phyloP scores from a whole-genome alignment of 2,329 filamentous ascomycete species.

The Pleochaeta shiraiana region DNA sequence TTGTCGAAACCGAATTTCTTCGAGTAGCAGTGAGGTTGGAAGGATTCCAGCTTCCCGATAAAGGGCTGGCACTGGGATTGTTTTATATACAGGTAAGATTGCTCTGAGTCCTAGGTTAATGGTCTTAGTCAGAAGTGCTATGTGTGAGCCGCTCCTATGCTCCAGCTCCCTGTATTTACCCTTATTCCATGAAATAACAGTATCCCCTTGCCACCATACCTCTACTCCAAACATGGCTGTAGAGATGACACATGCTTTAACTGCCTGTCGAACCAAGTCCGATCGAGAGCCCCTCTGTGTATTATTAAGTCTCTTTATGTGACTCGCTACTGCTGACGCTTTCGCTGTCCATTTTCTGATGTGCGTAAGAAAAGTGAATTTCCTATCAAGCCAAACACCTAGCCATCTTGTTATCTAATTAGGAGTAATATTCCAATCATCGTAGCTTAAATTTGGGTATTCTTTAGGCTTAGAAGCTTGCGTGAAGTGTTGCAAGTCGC shows the following conservation, averaged over 20 bases:
- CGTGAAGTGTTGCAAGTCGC: background rate
- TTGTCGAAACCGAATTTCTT: too few relatives aligned
- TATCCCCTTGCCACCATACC: background rate
- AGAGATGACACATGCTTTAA: background rate
- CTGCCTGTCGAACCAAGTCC: background rate
- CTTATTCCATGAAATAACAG: background rate
- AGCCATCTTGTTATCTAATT: background rate
- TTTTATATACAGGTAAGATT: too few relatives aligned
- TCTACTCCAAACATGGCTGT: background rate
- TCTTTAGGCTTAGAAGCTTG: background rate
- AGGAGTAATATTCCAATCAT: background rate
- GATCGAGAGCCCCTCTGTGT: background rate
- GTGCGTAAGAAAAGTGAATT: background rate
- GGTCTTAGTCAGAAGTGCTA: background rate
- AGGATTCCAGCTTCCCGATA: background rate
- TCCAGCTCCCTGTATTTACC: too few relatives aligned
- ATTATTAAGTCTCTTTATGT: background rate
- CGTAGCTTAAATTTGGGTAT: constrained; percentile 1
- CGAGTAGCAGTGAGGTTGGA: background rate
- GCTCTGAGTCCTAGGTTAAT: background rate
- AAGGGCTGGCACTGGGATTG: background rate
- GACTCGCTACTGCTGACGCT: background rate
- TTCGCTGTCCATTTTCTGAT: constrained; percentile 1
- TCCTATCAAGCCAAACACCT: background rate
- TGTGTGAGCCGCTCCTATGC: background rate